Conservation (phyloP, 2,329 filamentous ascomycete genomes). For the Apiospora aurea region DNA sequence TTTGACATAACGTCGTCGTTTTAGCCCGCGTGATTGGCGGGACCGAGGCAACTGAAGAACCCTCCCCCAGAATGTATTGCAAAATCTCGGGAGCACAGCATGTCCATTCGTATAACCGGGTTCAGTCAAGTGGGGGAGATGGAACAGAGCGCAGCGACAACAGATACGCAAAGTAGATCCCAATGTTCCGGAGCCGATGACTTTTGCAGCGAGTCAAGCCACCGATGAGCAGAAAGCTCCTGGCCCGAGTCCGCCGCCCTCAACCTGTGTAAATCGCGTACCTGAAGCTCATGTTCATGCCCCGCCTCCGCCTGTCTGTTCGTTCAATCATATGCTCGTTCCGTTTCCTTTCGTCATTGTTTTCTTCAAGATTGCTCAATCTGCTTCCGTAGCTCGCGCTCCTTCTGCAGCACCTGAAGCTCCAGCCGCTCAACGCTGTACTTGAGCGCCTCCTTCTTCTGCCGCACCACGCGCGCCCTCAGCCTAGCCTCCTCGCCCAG, state of each 20-base stretch:
- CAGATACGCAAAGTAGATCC: too few relatives aligned
- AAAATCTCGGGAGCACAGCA: not conserved
- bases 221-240: not conserved
- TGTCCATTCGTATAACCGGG: not conserved
- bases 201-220: not conserved
- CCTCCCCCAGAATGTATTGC: not conserved
- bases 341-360: not conserved
- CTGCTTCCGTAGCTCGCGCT: slow-evolving; percentile 63
- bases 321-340: not conserved
- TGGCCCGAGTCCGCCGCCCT: not conserved
- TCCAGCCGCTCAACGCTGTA: slow-evolving; percentile 88
- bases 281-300: not conserved
- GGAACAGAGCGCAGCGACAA: not conserved
- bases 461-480: slow-evolving; percentile 67
- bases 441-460: slow-evolving; percentile 84
- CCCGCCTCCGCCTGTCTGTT: not conserved
- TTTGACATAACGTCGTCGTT: too few relatives aligned
- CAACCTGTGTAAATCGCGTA: not conserved
- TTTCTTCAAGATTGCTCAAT: slow-evolving; percentile 47
- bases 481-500: slow-evolving; percentile 63
- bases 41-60: not conserved
- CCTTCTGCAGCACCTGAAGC: slow-evolving; percentile 82
- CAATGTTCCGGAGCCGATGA: too few relatives aligned
- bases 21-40: not conserved
- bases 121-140: not conserved